Evolutionary conservation across 257 asterid species (phyloP), one percentile per base, ranked within the genome.

Genomic region (Nicotiana obtusifolia): DNA sequence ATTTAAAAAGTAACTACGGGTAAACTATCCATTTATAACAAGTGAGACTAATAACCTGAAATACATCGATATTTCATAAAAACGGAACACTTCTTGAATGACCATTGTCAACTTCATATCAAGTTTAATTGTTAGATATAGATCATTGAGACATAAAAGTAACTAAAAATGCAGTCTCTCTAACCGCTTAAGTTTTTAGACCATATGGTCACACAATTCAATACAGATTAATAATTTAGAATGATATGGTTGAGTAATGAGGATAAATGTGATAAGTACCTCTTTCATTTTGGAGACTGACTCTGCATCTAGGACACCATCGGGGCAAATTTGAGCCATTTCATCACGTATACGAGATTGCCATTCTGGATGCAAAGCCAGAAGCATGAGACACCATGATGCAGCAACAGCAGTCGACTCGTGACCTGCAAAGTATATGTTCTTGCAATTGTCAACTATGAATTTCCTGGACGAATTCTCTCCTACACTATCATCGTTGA

Each of bases 391-490:
- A 91, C 98, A 92, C 98, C 98, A 94, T 0, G 97, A 88, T 22
- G 97, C 91, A 3, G 98, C 97, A 17, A 89, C 91, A 3, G 97
- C 98, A 0, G 98, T 94, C 30, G 98, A 89, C 65, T 94, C 98
- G 5, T 94, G 94, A 24, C 98, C 98, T 0, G 98, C 98, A 26
- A 94, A 94, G 77, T 94, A 94, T 24, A 94, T 91, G 89, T 90
- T 94, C 87, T 94, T 94, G 91, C 98, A 94, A 83, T 94, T 94
- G 79, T 94, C 98, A n/a, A 94, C 96, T 13, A 92, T 88, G 88
- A 94, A 92, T 56, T 90, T 87, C 86, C 81, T 89, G 13, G 94
- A 90, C 7, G 93, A 89, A 24, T 86, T 86, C 56, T 86, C 82
- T 53, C 84, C 95, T 47, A 89, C 85, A 19, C 16, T 80, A 0